phyloP scores from a whole-genome alignment of 1,139 yeast genomes.

The Saccharomycopsis hybrid region DNA sequence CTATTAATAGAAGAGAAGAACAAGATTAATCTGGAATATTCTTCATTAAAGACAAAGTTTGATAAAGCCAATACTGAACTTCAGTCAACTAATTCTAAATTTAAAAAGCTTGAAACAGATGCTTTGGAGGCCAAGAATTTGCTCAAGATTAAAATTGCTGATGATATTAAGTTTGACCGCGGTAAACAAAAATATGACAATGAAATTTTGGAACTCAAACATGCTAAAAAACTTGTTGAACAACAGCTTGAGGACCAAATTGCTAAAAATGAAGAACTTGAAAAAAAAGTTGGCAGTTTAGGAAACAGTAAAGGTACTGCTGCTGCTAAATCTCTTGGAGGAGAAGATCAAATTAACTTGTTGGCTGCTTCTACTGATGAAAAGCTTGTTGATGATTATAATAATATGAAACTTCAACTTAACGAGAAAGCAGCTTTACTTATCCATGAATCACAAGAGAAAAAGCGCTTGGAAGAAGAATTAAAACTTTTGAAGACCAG shows the following conservation, averaged over 20 bases:
- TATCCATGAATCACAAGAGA: slow-evolving; percentile 49
- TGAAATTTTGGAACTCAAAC: slow-evolving; percentile 29
- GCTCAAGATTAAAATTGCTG: slow-evolving; percentile 33
- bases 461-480: slow-evolving; percentile 49
- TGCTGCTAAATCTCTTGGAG: slow-evolving; percentile 22
- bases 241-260: slow-evolving; percentile 25
- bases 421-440: slow-evolving; percentile 47
- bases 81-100: slow-evolving; percentile 25
- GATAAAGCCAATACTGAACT: slow-evolving; percentile 23
- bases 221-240: slow-evolving; percentile 16
- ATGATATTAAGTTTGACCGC: slow-evolving; percentile 35
- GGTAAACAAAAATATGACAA: slow-evolving; percentile 34
- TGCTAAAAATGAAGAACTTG: slow-evolving; percentile 23
- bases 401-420: slow-evolving; percentile 43
- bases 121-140: slow-evolving; percentile 33
- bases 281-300: slow-evolving; percentile 18
- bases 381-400: slow-evolving; percentile 39
- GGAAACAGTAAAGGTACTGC: slow-evolving; percentile 25
- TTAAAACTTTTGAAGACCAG: slow-evolving; percentile 49
- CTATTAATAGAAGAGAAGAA: slow-evolving; percentile 45
- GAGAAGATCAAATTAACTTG: neutral
- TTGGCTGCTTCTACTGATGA: slow-evolving; percentile 2
- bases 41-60: slow-evolving; percentile 30
- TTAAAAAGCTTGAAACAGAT: slow-evolving; percentile 34
- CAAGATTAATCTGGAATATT: slow-evolving; percentile 33